Conservation (phyloP, 306 rosid genomes). For the Luffa aegyptiaca region DNA sequence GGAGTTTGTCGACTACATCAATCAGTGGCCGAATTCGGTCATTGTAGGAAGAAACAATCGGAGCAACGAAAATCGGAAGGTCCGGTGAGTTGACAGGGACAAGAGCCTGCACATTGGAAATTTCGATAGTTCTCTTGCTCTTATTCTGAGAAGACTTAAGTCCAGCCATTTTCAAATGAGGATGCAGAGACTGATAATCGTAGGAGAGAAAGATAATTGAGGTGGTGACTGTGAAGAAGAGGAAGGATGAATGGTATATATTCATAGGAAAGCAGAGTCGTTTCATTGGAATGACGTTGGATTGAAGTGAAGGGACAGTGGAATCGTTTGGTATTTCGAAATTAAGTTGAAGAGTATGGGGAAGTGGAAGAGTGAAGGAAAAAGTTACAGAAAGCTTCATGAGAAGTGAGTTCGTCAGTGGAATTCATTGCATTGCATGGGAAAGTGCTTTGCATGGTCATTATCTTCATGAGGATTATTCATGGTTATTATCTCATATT, state of each 20-base stretch:
- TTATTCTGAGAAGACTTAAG: not conserved
- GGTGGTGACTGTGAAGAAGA: not conserved
- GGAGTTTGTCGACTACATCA: conserved; percentile 22
- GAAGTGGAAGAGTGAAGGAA: not conserved
- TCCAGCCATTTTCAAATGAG: not conserved
- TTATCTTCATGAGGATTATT: not conserved
- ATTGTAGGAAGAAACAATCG: conserved; percentile 18
- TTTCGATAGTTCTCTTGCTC: not conserved
- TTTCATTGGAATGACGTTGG: not conserved
- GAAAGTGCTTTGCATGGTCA: not conserved
- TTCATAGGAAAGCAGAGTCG: not conserved
- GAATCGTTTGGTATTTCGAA: not conserved
- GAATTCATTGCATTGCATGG: not conserved
- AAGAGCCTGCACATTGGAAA: not conserved
- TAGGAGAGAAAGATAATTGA: not conserved
- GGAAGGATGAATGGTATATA: not conserved
- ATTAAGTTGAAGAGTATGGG: not conserved
- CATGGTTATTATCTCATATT: too few species aligned
- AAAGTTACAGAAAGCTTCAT: not conserved
- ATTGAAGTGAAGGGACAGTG: not conserved
- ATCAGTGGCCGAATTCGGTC: conserved; percentile 27
- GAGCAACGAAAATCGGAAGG: not conserved
- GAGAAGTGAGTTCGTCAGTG: not conserved
- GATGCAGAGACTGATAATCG: not conserved
- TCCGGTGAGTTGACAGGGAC: not conserved